Evolutionary conservation across 2,329 filamentous ascomycete species (phyloP).

Genomic region (Diaporthe destruens): DNA sequence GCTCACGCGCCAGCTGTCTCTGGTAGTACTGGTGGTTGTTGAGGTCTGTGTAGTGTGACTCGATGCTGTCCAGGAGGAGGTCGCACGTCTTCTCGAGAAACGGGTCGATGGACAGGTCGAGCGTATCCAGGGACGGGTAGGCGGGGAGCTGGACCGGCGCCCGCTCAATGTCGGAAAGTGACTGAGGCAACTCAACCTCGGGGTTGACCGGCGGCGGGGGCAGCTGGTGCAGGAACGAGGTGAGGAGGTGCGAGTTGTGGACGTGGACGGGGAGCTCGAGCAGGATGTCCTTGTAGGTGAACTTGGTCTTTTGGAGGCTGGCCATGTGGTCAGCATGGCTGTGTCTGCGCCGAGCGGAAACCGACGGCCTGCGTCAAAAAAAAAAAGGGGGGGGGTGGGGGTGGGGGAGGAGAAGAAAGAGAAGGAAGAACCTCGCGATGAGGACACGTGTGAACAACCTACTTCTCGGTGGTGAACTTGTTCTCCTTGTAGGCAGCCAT

Average conservation of each 20-base stretch:
- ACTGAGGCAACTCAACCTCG: constrained; percentile 81
- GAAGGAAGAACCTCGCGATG: neutral
- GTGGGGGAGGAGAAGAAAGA: too few relatives aligned
- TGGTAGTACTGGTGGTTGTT: constrained; percentile 99
- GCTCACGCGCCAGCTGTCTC: constrained; percentile 91
- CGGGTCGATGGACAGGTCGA: constrained; percentile 95
- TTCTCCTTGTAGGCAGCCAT: constrained; percentile 94
- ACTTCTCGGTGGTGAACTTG: constrained; percentile 98
- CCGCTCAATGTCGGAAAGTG: constrained; percentile 81
- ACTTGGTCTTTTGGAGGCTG: constrained; percentile 93
- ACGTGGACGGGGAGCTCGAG: constrained; percentile 89
- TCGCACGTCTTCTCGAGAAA: constrained; percentile 99
- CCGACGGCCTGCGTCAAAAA: too few relatives aligned
- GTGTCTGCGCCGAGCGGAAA: neutral
- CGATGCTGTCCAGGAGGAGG: constrained; percentile 94
- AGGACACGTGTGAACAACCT: constrained; percentile 51
- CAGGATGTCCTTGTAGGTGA: constrained; percentile 94
- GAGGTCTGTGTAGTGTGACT: constrained; percentile 97
- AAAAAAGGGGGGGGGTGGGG: too few relatives aligned
- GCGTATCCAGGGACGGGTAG: constrained; percentile 87
- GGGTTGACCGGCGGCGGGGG: constrained; percentile 74
- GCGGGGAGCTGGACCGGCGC: constrained; percentile 75
- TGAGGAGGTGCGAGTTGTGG: constrained; percentile 98
- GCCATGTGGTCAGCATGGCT: neutral
- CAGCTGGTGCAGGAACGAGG: constrained; percentile 93